Evolutionary conservation across 345 rosid genomes (phyloP).

Genomic region (Citrus glauca): DNA sequence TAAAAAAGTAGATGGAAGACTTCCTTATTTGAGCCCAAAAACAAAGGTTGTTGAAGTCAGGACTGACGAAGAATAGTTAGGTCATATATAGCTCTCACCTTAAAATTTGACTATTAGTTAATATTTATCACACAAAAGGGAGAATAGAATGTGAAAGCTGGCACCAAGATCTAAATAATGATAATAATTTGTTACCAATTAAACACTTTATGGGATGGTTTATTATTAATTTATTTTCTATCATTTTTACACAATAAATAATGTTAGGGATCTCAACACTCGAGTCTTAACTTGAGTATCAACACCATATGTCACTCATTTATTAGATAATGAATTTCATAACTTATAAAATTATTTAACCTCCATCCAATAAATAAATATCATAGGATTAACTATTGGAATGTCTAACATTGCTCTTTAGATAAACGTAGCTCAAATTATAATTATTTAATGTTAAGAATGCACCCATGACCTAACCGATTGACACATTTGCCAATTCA

Average conservation of each 20-base stretch:
- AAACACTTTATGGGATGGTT: background rate
- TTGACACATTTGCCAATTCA: background rate
- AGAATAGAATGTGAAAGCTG: background rate
- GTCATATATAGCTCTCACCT: background rate
- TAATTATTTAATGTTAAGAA: background rate
- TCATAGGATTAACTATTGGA: no score
- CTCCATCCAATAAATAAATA: accelerated
- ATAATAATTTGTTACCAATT: background rate
- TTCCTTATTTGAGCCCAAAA: background rate
- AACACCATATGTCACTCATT: no score
- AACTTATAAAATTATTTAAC: no score
- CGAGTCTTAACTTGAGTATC: no score
- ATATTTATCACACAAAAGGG: background rate
- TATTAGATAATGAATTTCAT: no score
- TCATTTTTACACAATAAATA: background rate
- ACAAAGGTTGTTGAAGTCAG: background rate
- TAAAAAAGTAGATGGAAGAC: background rate
- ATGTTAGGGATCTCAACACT: background rate
- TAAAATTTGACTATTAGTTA: background rate
- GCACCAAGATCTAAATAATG: background rate
- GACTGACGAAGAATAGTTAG: background rate
- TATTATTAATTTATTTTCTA: background rate
- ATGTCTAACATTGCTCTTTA: no score
- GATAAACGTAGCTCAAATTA: background rate
- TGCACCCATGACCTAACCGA: background rate